Percentiles rank a stretch among this genome's conserved stretches.
These are phyloP conservation scores for Mortierella antarctica DNA, from an alignment of 192 early-diverging fungal species.

Conservation along the genomic window DNA sequence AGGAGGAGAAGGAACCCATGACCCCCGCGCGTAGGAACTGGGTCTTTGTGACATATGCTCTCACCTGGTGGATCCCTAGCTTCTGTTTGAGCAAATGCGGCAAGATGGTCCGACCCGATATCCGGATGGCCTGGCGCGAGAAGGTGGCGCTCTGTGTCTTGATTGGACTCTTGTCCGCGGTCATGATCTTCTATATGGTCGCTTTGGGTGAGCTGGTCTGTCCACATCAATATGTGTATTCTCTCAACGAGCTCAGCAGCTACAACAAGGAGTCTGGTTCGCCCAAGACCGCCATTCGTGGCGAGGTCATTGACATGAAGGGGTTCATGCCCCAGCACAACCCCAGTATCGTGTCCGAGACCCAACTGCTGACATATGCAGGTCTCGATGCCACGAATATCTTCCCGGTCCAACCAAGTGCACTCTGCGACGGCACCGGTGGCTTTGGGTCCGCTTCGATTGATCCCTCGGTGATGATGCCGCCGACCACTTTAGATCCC, in stretches of 20 bases:
- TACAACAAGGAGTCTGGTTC: constrained; percentile 38
- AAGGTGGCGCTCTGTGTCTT: constrained; percentile 93
- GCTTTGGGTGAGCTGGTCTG: constrained; percentile 81
- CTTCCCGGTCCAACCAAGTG: constrained; percentile 76
- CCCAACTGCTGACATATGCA: constrained; percentile 64
- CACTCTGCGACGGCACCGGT: constrained; percentile 65
- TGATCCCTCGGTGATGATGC: constrained; percentile 57
- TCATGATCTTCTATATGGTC: constrained; percentile 89
- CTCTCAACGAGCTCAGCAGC: constrained; percentile 65
- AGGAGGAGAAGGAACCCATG: constrained; percentile 61
- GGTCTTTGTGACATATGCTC: constrained; percentile 83
- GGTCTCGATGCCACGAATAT: constrained; percentile 71
- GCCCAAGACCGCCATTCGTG: constrained; percentile 77
- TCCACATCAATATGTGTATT: constrained; percentile 80
- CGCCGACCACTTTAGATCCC: constrained; percentile 65
- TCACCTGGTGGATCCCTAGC: constrained; percentile 89
- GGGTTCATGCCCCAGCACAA: constrained; percentile 69
- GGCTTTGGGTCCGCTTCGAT: constrained; percentile 60
- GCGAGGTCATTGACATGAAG: constrained; percentile 85
- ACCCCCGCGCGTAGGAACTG: constrained; percentile 79
- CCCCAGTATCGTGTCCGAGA: constrained; percentile 54
- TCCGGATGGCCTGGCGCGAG: constrained; percentile 97
- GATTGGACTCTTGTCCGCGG: constrained; percentile 79
- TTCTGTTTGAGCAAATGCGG: constrained; percentile 73
- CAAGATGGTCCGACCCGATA: constrained; percentile 80